Conservation (phyloP, 1,284 basidiomycete species). For the Cryptococcus jaspeensis region DNA sequence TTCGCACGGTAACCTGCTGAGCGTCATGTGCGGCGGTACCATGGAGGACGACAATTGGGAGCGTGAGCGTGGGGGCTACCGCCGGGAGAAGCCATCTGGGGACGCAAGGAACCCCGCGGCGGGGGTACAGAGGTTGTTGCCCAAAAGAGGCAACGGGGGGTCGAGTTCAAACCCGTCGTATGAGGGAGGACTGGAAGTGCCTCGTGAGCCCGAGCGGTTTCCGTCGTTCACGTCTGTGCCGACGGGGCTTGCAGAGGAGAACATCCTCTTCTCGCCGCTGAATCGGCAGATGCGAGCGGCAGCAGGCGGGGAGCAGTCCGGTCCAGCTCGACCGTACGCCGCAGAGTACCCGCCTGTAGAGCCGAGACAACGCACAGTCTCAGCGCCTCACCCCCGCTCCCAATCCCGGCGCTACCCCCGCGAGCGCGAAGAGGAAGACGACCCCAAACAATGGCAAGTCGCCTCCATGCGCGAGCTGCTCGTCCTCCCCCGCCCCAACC, state of each 20-base stretch:
- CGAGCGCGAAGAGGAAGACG: slow-evolving; percentile 2
- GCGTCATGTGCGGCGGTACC: slow-evolving; percentile 12
- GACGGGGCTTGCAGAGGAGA: slow-evolving; percentile 37
- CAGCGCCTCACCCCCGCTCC: slow-evolving; percentile 8
- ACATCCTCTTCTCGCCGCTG: slow-evolving; percentile 44
- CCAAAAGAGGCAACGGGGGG: too few relatives aligned
- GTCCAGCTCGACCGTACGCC: not conserved
- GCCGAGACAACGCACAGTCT: slow-evolving; percentile 15
- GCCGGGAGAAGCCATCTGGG: not conserved
- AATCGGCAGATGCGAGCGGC: slow-evolving; percentile 26
- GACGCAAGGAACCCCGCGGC: not conserved
- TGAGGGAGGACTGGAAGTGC: not conserved
- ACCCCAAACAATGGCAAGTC: slow-evolving; percentile 25
- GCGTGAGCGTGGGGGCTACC: not conserved
- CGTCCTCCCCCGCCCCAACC: slow-evolving; percentile 37
- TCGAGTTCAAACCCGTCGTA: not conserved
- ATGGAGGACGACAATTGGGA: slow-evolving; percentile 2
- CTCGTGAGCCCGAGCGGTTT: slow-evolving; percentile 11
- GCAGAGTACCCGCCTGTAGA: slow-evolving; percentile 2
- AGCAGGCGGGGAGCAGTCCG: not conserved
- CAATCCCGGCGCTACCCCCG: slow-evolving; percentile 4
- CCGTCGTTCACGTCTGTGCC: slow-evolving; percentile 37
- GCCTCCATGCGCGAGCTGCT: slow-evolving; percentile 42
- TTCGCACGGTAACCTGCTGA: slow-evolving; percentile 11
- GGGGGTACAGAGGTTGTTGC: not conserved